Evolutionary conservation across 495 filamentous ascomycete genomes (phyloP).

Genomic region (Daldinia bambusicola): DNA sequence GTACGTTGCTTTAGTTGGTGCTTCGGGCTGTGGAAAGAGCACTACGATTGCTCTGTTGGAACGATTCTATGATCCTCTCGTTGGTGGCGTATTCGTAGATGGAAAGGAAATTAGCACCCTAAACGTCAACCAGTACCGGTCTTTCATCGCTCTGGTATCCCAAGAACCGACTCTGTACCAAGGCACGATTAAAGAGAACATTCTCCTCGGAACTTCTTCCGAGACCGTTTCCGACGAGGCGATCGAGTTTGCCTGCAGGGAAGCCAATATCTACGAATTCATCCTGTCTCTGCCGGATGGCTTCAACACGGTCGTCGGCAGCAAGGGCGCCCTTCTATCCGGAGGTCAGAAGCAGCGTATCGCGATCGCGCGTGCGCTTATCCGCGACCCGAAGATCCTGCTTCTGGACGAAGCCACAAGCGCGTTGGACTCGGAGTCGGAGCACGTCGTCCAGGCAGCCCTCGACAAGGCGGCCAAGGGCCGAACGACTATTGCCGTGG

Average conservation of each 20-base stretch:
- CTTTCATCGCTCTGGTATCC: slow-evolving; percentile 79
- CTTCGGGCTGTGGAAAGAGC: slow-evolving; percentile 85
- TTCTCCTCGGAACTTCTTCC: slow-evolving; percentile 73
- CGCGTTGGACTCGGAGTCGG: slow-evolving; percentile 81
- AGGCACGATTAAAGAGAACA: slow-evolving; percentile 84
- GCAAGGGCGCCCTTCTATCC: slow-evolving; percentile 79
- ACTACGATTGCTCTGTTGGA: slow-evolving; percentile 84
- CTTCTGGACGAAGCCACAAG: slow-evolving; percentile 87
- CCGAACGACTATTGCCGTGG: slow-evolving; percentile 81
- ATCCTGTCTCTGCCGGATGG: slow-evolving; percentile 72
- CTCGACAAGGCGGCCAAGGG: slow-evolving; percentile 78
- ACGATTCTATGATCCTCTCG: slow-evolving; percentile 83
- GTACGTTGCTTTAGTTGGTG: slow-evolving; percentile 83
- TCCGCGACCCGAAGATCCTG: slow-evolving; percentile 70
- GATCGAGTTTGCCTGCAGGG: slow-evolving; percentile 79
- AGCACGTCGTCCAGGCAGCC: slow-evolving; percentile 84
- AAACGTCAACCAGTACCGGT: slow-evolving; percentile 83
- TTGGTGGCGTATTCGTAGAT: slow-evolving; percentile 78
- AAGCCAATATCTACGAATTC: slow-evolving; percentile 94
- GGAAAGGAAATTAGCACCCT: slow-evolving; percentile 76
- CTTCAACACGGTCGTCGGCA: slow-evolving; percentile 79
- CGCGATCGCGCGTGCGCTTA: slow-evolving; percentile 76
- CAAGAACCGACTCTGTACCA: slow-evolving; percentile 91
- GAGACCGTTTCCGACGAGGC: slow-evolving; percentile 73
- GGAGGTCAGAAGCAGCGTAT: slow-evolving; percentile 89